Conservation (phyloP, 306 rosid genomes). For the Astragalus glycyphyllos region DNA sequence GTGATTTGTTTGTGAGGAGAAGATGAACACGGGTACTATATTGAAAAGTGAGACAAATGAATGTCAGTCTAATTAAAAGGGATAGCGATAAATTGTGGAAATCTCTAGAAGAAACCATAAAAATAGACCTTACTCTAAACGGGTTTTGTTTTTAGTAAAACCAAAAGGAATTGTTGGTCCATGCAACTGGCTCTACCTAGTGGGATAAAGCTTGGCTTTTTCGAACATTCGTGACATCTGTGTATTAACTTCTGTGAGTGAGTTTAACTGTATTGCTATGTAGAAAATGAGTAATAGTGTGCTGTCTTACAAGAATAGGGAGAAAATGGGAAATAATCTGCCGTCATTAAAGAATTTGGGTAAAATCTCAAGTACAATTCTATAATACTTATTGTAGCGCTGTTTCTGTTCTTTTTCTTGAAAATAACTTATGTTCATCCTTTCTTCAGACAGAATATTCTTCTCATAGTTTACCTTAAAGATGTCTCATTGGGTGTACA, state of each 20-base stretch:
- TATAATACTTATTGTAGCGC: slow-evolving; percentile 7
- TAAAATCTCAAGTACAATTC: neutral
- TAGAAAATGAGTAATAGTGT: neutral
- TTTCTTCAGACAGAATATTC: slow-evolving; percentile 20
- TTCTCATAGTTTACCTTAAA: slow-evolving; percentile 3
- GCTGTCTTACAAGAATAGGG: neutral
- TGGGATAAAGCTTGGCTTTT: neutral
- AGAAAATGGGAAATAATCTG: slow-evolving; percentile 4
- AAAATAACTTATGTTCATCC: slow-evolving; percentile 28
- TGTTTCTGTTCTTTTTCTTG: neutral
- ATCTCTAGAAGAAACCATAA: neutral
- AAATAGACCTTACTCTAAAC: slow-evolving; percentile 1
- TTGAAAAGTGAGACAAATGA: slow-evolving; percentile 1
- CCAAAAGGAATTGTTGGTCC: neutral
- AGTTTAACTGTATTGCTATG: slow-evolving; percentile 12
- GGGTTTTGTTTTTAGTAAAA: neutral
- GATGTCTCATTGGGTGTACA: slow-evolving; percentile 12
- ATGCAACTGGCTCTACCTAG: neutral
- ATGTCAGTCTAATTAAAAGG: slow-evolving; percentile 1
- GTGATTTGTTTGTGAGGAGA: neutral
- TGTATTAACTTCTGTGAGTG: neutral
- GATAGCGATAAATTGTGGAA: neutral
- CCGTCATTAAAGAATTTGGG: neutral
- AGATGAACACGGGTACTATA: neutral
- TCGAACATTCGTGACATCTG: slow-evolving; percentile 1